Evolutionary conservation across 2,329 filamentous ascomycete genomes (phyloP).

Genomic region (Diaporthe aspalathi): DNA sequence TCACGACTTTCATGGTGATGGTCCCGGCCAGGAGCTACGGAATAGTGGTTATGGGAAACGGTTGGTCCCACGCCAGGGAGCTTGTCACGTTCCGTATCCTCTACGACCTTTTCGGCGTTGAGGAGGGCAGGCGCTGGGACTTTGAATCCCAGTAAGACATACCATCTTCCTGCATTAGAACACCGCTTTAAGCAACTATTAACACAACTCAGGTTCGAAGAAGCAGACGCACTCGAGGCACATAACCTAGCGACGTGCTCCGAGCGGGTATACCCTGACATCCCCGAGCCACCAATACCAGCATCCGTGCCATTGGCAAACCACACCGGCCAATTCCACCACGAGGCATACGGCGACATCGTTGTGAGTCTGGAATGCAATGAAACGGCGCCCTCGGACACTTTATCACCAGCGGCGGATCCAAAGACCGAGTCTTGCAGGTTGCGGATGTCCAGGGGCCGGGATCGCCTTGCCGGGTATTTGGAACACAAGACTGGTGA

Average conservation of each 20-base stretch:
- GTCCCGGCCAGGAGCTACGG: conserved; percentile 38
- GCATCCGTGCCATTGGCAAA: conserved; percentile 27
- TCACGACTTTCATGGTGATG: conserved; percentile 40
- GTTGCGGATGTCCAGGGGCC: conserved; percentile 5
- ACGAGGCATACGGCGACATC: conserved; percentile 38
- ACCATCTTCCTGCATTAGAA: too few species aligned
- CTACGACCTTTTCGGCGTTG: conserved; percentile 40
- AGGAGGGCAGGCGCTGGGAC: conserved; percentile 36
- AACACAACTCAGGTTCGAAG: conserved; percentile 29
- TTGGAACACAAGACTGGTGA: conserved; percentile 32
- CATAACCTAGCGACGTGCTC: conserved; percentile 33
- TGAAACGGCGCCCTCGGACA: background rate
- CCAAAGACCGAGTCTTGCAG: background rate
- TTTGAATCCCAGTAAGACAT: conserved; percentile 37
- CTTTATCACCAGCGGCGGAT: too few species aligned
- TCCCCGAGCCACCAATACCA: conserved; percentile 36
- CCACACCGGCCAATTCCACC: conserved; percentile 35
- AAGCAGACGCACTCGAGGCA: background rate
- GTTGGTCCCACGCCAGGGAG: conserved; percentile 15
- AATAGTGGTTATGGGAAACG: conserved; percentile 38
- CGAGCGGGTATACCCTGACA: conserved; percentile 38
- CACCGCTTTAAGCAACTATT: too few species aligned
- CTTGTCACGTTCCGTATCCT: conserved; percentile 39
- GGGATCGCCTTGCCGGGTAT: background rate
- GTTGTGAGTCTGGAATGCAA: conserved; percentile 30